Base-by-base conservation (phyloP, 2,329 filamentous ascomycete species). In the Xylariales sp. region DNA sequence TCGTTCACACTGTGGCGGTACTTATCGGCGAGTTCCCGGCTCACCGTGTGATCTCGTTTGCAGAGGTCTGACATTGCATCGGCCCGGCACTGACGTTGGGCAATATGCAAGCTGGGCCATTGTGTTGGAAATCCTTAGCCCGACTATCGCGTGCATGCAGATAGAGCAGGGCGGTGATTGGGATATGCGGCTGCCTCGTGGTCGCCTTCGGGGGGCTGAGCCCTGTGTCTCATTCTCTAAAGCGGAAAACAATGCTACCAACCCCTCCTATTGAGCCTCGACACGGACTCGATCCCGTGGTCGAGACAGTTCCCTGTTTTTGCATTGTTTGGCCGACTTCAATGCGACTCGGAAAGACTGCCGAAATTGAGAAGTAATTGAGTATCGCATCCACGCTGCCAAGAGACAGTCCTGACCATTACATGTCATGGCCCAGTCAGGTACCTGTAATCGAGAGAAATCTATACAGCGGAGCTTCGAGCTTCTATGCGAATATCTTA, bases 401-500 rank as follows among this genome's bases (percentile, higher is more conserved):
- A n/a, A n/a, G n/a, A n/a, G n/a, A n/a, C n/a, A n/a, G 24, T n/a
- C 24, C 24, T 27, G 24, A n/a, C 24, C 24, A 8, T 27, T 27
- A n/a, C n/a, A 27, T 11, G 20, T 3, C 16, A 39, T 31, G 25
- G 37, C 37, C 7, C 20, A 14, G 15, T 14, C 28, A 15, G 20
- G 14, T 2, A 10, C 37, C 16, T 31, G 16, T n/a, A n/a, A 14
- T 14, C 37, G 25, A 12, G 14, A n/a, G 25, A 25, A 31, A 14
- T 25, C 37, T 19, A 39, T 39, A 10, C 37, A 39, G 37, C 25
- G 37, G 16, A 39, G 28, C 19, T 39, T 39, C 14, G 18, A 31
- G 15, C 40, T 46, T 8, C 46, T 59, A 1, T 47, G 46, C 45
- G 35, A 39, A 36, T 53, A 47, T 38, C 47, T 58, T 27, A 56